Evolutionary conservation across 345 rosid genomes (phyloP).

Genomic region (Schrenkiella parvula): DNA sequence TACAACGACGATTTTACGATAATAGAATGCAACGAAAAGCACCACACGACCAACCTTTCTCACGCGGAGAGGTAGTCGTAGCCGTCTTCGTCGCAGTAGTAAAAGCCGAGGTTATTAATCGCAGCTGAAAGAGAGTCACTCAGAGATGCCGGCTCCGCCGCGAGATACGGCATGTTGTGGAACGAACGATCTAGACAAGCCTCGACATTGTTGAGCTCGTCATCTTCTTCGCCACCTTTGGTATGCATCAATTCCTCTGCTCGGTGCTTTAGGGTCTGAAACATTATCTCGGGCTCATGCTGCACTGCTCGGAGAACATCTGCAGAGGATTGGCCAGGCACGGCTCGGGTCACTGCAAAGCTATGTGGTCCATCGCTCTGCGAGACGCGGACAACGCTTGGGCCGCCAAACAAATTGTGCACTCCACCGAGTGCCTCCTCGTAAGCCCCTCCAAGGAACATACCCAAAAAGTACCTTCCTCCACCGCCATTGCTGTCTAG

Average conservation of each 20-base stretch:
- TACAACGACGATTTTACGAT: slow-evolving; percentile 10
- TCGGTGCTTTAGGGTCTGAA: slow-evolving; percentile 83
- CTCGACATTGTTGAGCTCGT: slow-evolving; percentile 39
- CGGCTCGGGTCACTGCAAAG: slow-evolving; percentile 83
- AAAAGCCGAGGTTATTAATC: slow-evolving; percentile 58
- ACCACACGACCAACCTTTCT: slow-evolving; percentile 8
- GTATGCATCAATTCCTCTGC: slow-evolving; percentile 50
- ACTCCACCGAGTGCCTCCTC: slow-evolving; percentile 98
- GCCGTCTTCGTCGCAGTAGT: slow-evolving; percentile 51
- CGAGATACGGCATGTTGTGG: slow-evolving; percentile 88
- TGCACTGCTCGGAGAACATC: slow-evolving; percentile 94
- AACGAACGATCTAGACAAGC: slow-evolving; percentile 63
- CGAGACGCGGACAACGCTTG: slow-evolving; percentile 75
- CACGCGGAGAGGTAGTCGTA: slow-evolving; percentile 5
- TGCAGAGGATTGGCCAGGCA: slow-evolving; percentile 75
- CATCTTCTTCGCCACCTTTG: slow-evolving; percentile 19
- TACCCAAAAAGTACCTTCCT: slow-evolving; percentile 69
- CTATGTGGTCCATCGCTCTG: slow-evolving; percentile 94
- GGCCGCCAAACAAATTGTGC: slow-evolving; percentile 94
- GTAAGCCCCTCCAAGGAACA: slow-evolving; percentile 98
- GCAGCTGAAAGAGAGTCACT: slow-evolving; percentile 69
- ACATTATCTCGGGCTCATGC: slow-evolving; percentile 98
- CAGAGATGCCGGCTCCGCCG: slow-evolving; percentile 32
- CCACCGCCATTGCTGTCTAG: slow-evolving; percentile 42
- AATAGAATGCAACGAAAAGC: not conserved